Evolutionary conservation across 495 filamentous ascomycete genomes (phyloP).

Genomic region (Penicillium malachiteum): DNA sequence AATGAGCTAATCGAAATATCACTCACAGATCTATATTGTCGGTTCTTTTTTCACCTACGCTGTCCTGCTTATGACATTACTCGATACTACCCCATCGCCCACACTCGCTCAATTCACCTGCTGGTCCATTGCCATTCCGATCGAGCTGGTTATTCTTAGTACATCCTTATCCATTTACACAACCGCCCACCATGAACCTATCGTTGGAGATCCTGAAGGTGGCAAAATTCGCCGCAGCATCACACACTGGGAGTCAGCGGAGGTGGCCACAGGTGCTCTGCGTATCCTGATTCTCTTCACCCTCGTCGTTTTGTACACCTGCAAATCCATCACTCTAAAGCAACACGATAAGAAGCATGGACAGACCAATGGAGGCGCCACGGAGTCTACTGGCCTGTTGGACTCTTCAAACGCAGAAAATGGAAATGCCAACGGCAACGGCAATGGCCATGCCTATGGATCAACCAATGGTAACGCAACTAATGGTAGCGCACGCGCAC

Average conservation of each 20-base stretch:
- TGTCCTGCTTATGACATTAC: slow-evolving; percentile 71
- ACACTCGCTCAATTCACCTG: slow-evolving; percentile 68
- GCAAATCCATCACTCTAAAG: slow-evolving; percentile 47
- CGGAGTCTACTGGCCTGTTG: slow-evolving; percentile 58
- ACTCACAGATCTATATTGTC: slow-evolving; percentile 70
- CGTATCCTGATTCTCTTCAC: slow-evolving; percentile 59
- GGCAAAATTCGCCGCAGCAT: slow-evolving; percentile 46
- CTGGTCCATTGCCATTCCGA: slow-evolving; percentile 65
- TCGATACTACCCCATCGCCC: slow-evolving; percentile 76
- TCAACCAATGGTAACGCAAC: slow-evolving; percentile 39
- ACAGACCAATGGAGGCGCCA: slow-evolving; percentile 31
- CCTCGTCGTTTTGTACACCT: slow-evolving; percentile 58
- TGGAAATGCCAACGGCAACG: slow-evolving; percentile 45
- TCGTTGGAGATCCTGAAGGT: slow-evolving; percentile 53
- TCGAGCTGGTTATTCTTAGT: slow-evolving; percentile 68
- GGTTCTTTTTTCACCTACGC: slow-evolving; percentile 74
- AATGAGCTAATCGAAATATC: slow-evolving; percentile 10
- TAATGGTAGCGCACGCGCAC: slow-evolving; percentile 16
- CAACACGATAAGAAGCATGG: slow-evolving; percentile 22
- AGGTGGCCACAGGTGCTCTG: slow-evolving; percentile 58
- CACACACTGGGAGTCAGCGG: slow-evolving; percentile 65
- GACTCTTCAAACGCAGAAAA: slow-evolving; percentile 42
- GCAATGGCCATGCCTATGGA: slow-evolving; percentile 50
- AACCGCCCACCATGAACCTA: slow-evolving; percentile 55
- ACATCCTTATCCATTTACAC: slow-evolving; percentile 63